Conservation (phyloP, 2,329 filamentous ascomycete species). For the Fusarium austroafricanum region DNA sequence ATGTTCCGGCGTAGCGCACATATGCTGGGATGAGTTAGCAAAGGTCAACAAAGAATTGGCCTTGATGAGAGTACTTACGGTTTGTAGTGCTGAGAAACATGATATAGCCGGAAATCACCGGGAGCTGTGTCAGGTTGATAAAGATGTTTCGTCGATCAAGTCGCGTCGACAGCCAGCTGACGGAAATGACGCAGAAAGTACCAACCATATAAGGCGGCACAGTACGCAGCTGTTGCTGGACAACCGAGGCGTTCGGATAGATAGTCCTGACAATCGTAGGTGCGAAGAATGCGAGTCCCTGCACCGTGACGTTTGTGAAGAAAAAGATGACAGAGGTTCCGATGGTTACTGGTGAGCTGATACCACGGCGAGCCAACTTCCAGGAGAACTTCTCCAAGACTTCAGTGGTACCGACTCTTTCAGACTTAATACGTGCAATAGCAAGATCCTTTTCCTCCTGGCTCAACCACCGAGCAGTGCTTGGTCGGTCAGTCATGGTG, state of each 20-base stretch:
- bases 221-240: conserved; percentile 66
- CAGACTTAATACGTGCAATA: conserved; percentile 67
- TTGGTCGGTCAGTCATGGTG: conserved; percentile 73
- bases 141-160: conserved; percentile 67
- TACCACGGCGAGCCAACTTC: conserved; percentile 17
- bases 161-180: conserved; percentile 52
- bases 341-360: conserved; percentile 61
- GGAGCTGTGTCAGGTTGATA: conserved; percentile 63
- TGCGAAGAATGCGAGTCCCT: conserved; percentile 72
- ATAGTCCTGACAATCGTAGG: conserved; percentile 73
- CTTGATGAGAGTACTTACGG: conserved; percentile 7
- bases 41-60: accelerated
- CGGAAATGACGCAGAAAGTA: conserved; percentile 61
- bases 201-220: conserved; percentile 64
- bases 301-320: conserved; percentile 73
- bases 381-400: conserved; percentile 23
- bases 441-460: conserved; percentile 72
- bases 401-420: conserved; percentile 70
- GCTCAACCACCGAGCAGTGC: conserved; percentile 71
- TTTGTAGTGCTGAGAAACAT: conserved; percentile 67
- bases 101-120: conserved; percentile 72
- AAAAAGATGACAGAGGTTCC: conserved; percentile 67
- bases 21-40: conserved; percentile 26
- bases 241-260: conserved; percentile 64
- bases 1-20: conserved; percentile 71